Evolutionary conservation across 495 filamentous ascomycete genomes (phyloP).

Genomic region (Aspergillus kassunensis): DNA sequence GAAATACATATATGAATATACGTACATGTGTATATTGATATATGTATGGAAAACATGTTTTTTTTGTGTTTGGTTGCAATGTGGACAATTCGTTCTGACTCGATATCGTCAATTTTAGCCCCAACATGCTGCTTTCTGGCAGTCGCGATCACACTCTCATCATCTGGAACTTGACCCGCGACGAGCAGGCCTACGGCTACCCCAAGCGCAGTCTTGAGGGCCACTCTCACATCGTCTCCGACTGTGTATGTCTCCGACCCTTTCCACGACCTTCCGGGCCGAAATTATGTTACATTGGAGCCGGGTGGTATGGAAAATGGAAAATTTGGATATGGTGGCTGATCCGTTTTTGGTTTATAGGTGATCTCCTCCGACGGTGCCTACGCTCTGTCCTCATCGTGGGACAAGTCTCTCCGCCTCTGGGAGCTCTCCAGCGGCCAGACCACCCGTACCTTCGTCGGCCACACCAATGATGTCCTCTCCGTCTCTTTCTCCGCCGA

Average conservation of each 20-base stretch:
- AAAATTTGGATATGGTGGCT: conserved; percentile 26
- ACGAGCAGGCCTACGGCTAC: conserved; percentile 95
- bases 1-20: conserved; percentile 3
- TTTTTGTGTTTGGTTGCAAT: conserved; percentile 21
- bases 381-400: conserved; percentile 97
- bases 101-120: conserved; percentile 54
- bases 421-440: conserved; percentile 97
- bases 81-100: conserved; percentile 34
- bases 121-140: conserved; percentile 99
- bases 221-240: conserved; percentile 99
- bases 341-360: conserved; percentile 47
- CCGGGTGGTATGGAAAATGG: not conserved
- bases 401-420: conserved; percentile 99
- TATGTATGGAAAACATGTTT: conserved; percentile 10
- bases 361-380: conserved; percentile 99
- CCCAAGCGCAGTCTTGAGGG: conserved; percentile 97
- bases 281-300: not conserved
- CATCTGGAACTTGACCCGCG: conserved; percentile 99
- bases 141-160: conserved; percentile 98
- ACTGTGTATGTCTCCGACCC: conserved; percentile 74
- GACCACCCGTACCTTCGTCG: conserved; percentile 96
- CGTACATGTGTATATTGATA: conserved; percentile 10
- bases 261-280: conserved; percentile 8
- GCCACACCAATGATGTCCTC: conserved; percentile 98
- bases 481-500: conserved; percentile 99